Evolutionary conservation across 2,329 filamentous ascomycete genomes (phyloP).

Genomic region (Xylaria sp.): DNA sequence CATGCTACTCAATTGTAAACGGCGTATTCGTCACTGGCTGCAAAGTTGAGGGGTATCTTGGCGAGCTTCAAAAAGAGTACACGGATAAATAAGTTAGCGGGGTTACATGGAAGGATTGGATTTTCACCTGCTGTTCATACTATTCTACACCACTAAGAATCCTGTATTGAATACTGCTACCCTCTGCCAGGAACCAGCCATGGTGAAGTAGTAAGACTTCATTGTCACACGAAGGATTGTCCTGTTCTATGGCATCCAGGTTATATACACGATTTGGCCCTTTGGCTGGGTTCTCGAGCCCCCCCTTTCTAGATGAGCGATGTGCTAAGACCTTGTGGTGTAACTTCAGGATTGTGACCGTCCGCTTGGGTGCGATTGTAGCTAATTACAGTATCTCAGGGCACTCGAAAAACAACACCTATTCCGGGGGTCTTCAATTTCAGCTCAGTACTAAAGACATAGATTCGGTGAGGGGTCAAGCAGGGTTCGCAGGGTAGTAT

Average conservation of each 20-base stretch:
- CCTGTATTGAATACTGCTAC: not conserved
- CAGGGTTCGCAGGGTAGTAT: too few species aligned
- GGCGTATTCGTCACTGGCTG: slow-evolving; percentile 10
- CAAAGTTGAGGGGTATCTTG: not conserved
- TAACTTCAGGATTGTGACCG: too few species aligned
- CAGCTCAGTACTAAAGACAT: too few species aligned
- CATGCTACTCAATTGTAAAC: not conserved
- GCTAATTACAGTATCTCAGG: too few species aligned
- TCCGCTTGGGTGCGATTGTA: too few species aligned
- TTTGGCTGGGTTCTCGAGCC: not conserved
- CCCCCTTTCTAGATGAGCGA: not conserved
- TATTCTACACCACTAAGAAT: not conserved
- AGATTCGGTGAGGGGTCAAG: too few species aligned
- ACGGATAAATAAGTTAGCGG: not conserved
- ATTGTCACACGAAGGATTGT: not conserved
- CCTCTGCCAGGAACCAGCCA: not conserved
- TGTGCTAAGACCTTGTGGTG: too few species aligned
- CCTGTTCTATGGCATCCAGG: not conserved
- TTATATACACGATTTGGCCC: not conserved
- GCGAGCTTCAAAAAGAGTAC: not conserved
- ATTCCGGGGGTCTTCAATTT: too few species aligned
- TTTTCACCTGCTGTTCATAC: not conserved
- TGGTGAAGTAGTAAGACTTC: not conserved
- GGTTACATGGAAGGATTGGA: not conserved
- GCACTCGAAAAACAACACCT: too few species aligned